Conservation (phyloP, 1,284 basidiomycete species). For the Austropuccinia psidii region DNA sequence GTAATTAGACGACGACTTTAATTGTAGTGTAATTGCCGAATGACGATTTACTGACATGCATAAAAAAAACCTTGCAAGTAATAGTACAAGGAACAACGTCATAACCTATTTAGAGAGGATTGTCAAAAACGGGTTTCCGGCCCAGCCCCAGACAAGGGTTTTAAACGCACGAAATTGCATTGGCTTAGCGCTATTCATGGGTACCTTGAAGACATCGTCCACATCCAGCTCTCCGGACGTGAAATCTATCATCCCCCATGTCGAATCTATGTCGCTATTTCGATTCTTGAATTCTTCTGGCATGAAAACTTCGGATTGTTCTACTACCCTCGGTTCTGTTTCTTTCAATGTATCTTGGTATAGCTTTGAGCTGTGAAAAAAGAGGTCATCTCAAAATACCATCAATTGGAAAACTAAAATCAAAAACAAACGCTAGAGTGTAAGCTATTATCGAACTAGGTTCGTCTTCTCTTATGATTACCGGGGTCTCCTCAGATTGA, state of each 20-base stretch:
- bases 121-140: not conserved
- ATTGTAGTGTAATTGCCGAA: not conserved
- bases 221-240: conserved; percentile 51
- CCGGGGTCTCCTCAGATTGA: conserved; percentile 87
- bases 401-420: not conserved
- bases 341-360: conserved; percentile 49
- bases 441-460: conserved; percentile 97
- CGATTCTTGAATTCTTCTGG: conserved; percentile 71
- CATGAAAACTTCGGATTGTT: conserved; percentile 57
- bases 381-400: not conserved
- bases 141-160: not conserved
- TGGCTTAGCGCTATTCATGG: conserved; percentile 36
- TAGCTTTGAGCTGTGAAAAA: conserved; percentile 57
- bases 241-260: conserved; percentile 41
- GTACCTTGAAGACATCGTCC: conserved; percentile 56
- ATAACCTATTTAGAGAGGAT: conserved; percentile 3
- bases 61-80: conserved; percentile 37
- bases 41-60: conserved; percentile 26
- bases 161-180: conserved; percentile 36
- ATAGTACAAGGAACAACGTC: conserved; percentile 33
- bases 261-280: conserved; percentile 46
- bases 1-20: conserved; percentile 4
- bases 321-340: conserved; percentile 52
- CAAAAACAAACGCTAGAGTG: conserved; percentile 54
- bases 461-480: conserved; percentile 93